A percentile compares a stretch with the other conserved stretches of the same genome.
phyloP scores from a whole-genome alignment of 2,329 filamentous ascomycete genomes.

The Dactylellina haptotyla region DNA sequence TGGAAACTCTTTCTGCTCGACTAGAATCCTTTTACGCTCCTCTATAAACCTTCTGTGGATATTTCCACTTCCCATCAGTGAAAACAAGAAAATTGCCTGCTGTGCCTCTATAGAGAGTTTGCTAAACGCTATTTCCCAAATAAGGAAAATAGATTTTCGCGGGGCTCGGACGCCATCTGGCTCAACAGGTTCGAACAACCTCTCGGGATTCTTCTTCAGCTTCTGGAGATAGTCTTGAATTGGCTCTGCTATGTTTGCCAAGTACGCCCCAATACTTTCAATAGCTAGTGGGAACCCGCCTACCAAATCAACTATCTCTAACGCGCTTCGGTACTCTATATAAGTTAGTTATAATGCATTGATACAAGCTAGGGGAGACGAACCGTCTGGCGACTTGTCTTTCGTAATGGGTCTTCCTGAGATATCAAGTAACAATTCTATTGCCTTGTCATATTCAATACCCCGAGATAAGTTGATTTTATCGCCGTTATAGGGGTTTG shows the following conservation, averaged over 20 bases:
- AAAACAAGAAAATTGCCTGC: slow-evolving; percentile 17
- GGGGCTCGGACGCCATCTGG: no score
- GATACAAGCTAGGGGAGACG: not conserved
- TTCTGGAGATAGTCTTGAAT: not conserved
- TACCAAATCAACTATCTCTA: not conserved
- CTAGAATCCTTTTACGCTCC: not conserved
- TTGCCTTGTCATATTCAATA: slow-evolving; percentile 12
- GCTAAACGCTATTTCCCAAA: slow-evolving; percentile 18
- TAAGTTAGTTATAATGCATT: not conserved
- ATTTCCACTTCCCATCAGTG: slow-evolving; percentile 22
- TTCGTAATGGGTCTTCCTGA: not conserved
- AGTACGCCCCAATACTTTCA: slow-evolving; percentile 1
- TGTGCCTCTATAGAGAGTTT: slow-evolving; percentile 10
- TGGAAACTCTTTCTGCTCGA: slow-evolving; percentile 18
- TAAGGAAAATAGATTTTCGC: no score
- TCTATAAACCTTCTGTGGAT: slow-evolving; percentile 1
- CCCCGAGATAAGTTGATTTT: slow-evolving; percentile 1
- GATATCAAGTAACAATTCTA: not conserved
- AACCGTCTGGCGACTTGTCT: slow-evolving; percentile 3
- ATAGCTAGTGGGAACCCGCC: slow-evolving; percentile 13
- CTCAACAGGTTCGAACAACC: not conserved
- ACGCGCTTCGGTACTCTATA: not conserved
- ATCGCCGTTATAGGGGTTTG: not conserved
- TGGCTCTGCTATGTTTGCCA: not conserved
- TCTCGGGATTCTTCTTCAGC: not conserved